These are phyloP conservation scores for Blyttiomyces sp. DNA, from an alignment of 371 early-diverging fungal genomes.

Conservation along the genomic window DNA sequence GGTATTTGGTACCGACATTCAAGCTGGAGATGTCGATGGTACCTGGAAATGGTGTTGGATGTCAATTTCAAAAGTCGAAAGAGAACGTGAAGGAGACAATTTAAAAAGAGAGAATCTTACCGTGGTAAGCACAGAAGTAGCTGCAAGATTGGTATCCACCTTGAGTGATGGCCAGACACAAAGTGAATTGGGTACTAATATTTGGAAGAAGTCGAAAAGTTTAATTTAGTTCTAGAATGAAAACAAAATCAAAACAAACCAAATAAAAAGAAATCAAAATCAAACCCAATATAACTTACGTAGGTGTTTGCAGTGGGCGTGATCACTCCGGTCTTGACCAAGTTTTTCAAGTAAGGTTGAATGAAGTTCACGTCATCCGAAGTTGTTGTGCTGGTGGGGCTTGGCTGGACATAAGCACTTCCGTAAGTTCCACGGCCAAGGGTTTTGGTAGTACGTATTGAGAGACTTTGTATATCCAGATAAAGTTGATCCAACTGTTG, in stretches of 20 bases:
- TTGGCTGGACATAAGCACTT: neutral
- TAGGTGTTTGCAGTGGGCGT: conserved; percentile 10
- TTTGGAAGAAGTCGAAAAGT: too few relatives aligned
- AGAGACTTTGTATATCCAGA: too few relatives aligned
- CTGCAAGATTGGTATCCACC: conserved; percentile 14
- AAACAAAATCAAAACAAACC: too few relatives aligned
- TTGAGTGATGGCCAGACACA: conserved; percentile 12
- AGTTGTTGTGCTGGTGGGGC: neutral
- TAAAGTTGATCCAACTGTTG: too few relatives aligned
- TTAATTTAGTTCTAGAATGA: too few relatives aligned
- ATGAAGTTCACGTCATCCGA: conserved; percentile 7
- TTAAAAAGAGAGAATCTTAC: too few relatives aligned
- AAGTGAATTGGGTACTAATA: conserved; percentile 38
- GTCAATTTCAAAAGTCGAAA: too few relatives aligned
- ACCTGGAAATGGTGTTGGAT: too few relatives aligned
- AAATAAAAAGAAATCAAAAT: too few relatives aligned
- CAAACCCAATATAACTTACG: too few relatives aligned
- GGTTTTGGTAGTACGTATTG: neutral
- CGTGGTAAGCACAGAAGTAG: conserved; percentile 24
- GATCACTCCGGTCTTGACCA: conserved; percentile 10
- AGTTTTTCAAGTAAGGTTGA: conserved; percentile 1
- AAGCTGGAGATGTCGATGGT: conserved; percentile 17
- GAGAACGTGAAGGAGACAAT: too few relatives aligned
- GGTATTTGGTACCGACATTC: conserved; percentile 1
- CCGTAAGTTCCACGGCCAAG: neutral